Base-by-base conservation (phyloP, 2,329 filamentous ascomycete genomes). In the Alternaria tenuissima region DNA sequence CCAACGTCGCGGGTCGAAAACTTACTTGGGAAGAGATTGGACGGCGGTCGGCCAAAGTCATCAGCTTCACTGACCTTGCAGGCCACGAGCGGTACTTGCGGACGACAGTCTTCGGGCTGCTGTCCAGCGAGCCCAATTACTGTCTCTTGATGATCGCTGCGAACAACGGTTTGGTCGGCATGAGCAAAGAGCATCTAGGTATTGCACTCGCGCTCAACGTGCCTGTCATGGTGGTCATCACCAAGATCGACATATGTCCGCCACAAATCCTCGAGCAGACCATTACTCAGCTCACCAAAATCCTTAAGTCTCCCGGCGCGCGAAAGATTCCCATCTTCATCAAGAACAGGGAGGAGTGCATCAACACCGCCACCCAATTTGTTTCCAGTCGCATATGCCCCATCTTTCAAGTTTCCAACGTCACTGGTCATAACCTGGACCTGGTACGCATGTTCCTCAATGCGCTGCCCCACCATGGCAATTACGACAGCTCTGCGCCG, bases 21-120 rank as follows among this genome's bases (percentile, higher is more conserved):
- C 83, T 98, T 34, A 94, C 94, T 4, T 99, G 95, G 95, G 94
- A 97, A 78, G 95, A 99, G 78, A 97, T 99, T 74, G 95, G 95
- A 55, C 93, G 91, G 79, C 91, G 93, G 67, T 96, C 93, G 71
- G 87, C 94, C 52, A 99, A 99, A 83, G 94, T 99, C 52, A 97
- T 98, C 71, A 92, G 92, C 28, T 99, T 99, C 79, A 96, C 92
- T 34, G 95, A 99, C 78, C 83, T 99, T 67, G 95, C 95, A 5
- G 95, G 95, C 30, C 95, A 99, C 81, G 95, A 98, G 82, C 88
- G 92, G 52, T 99, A 99, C 76, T 84, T 99, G 51, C 88, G 95
- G 34, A 99, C 95, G 1, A 99, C 95, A 0, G 94, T 99, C 26
- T 99, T 99, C 75, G 95, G 95, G 2, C 85, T 99, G 68, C 82